These are phyloP conservation scores for Neopestalotiopsis sp. DNA, from an alignment of 2,329 filamentous ascomycete genomes.

Conservation along the genomic window DNA sequence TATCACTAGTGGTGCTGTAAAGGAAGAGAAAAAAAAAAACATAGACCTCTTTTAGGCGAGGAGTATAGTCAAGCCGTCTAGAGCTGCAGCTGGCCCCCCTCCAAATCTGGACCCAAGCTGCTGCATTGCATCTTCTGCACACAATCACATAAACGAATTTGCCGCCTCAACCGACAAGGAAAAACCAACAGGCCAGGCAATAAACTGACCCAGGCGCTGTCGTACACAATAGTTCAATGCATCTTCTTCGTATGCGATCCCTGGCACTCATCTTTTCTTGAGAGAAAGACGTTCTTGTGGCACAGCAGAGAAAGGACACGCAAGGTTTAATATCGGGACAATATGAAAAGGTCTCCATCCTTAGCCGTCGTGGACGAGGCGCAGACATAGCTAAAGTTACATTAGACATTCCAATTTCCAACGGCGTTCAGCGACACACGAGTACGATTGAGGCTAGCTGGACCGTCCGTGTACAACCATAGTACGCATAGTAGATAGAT, in stretches of 20 bases:
- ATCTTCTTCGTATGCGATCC: not conserved
- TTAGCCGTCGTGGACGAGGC: constrained; percentile 8
- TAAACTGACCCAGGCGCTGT: not conserved
- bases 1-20: not conserved
- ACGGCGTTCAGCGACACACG: constrained; percentile 3
- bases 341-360: constrained; percentile 1
- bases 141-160: not conserved
- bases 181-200: not conserved
- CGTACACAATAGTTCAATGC: not conserved
- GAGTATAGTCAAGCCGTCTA: not conserved
- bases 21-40: not conserved
- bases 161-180: constrained; percentile 1
- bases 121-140: not conserved
- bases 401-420: not conserved
- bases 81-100: not conserved
- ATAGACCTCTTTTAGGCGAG: not conserved
- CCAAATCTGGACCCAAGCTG: not conserved
- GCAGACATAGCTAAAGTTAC: not conserved
- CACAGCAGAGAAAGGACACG: not conserved
- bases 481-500: not conserved
- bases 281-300: not conserved
- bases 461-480: not conserved
- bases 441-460: constrained; percentile 4
- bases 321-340: constrained; percentile 5
- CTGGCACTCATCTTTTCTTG: not conserved